Percentiles rank a stretch among this genome's conserved stretches.
Evolutionary conservation across 2,329 filamentous ascomycete genomes (phyloP).

Genomic region (Aspergillus sp.): DNA sequence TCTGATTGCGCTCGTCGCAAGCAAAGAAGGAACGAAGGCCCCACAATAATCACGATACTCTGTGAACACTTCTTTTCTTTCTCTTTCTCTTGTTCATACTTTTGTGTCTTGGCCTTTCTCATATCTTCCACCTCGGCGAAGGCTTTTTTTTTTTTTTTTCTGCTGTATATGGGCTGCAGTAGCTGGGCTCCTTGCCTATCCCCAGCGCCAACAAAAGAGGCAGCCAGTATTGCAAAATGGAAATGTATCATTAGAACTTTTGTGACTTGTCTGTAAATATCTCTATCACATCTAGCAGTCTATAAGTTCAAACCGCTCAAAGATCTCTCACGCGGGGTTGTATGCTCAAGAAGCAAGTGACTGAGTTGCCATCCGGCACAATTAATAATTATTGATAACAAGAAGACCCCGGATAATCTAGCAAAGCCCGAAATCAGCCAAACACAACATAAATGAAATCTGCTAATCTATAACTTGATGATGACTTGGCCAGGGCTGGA

Average conservation of each 20-base stretch:
- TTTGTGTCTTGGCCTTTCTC: background rate
- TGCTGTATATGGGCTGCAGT: background rate
- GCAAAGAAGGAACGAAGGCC: slow-evolving; percentile 33
- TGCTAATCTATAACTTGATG: too few relatives aligned
- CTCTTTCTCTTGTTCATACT: slow-evolving; percentile 1
- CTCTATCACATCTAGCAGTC: background rate
- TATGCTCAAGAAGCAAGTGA: too few relatives aligned
- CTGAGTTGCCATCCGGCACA: too few relatives aligned
- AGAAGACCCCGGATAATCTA: too few relatives aligned
- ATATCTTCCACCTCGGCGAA: background rate
- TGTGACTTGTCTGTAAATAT: background rate
- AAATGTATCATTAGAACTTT: slow-evolving; percentile 4
- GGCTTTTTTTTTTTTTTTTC: background rate
- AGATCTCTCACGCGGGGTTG: too few relatives aligned
- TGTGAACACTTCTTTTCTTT: slow-evolving; percentile 6
- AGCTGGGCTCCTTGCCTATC: background rate
- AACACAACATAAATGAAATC: too few relatives aligned
- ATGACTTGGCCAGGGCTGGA: too few relatives aligned
- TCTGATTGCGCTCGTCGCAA: slow-evolving; percentile 87
- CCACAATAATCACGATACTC: slow-evolving; percentile 7
- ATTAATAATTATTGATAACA: too few relatives aligned
- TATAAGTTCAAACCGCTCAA: background rate
- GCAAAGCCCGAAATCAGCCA: too few relatives aligned
- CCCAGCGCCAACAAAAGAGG: background rate
- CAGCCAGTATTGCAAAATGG: background rate